Evolutionary conservation across 768 basidiomycete species (phyloP), one percentile per base, ranked within the genome.

Genomic region (Boletus subparvulus): DNA sequence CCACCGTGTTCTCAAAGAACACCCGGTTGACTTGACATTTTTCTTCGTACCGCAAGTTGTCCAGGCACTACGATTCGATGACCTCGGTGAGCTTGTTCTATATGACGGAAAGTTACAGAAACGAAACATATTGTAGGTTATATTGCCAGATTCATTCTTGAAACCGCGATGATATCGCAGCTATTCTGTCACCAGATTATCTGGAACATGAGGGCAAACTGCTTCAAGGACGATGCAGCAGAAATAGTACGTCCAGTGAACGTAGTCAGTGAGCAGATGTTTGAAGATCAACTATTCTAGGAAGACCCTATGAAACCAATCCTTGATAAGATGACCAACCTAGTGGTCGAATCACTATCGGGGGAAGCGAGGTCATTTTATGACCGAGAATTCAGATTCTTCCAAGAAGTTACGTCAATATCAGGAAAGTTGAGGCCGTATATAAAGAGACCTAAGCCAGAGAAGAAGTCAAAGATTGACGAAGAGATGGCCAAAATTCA

Each of bases 131-230:
- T 16, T 32, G 3, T 60, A 95, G 96, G 92, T 17, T 98, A 98
- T 73, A 93, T 98, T 30, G 84, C 89, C 55, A 85, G 87, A 21
- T 99, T 98, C 80, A 92, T 98, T 63, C 94, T 94, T 61, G 95
- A 98, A 75, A 97, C 95, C 0, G 89, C 96, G 8, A 96, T 92
- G 74, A 93, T 98, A 50, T 98, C 96, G 2, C 95, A 96, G 69
- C 74, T 94, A 24, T 99, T 99, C 77, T 99, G 97, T 68, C 97
- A 99, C 69, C 97, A 99, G 75, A 98, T 98, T 61, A 92, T 99
- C 59, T 99, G 97, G 97, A 99, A 98, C 71, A 98, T 98, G 97
- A 96, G 96, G 66, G 97, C 97, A 6, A 99, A 99, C 66, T 94
- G 91, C 59, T 97, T 86, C 71, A 92, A 90, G 65, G 96, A 94